Evolutionary conservation across 2,329 filamentous ascomycete genomes (phyloP), one percentile per base, ranked within the genome.

Genomic region (Passalora sequoiae): DNA sequence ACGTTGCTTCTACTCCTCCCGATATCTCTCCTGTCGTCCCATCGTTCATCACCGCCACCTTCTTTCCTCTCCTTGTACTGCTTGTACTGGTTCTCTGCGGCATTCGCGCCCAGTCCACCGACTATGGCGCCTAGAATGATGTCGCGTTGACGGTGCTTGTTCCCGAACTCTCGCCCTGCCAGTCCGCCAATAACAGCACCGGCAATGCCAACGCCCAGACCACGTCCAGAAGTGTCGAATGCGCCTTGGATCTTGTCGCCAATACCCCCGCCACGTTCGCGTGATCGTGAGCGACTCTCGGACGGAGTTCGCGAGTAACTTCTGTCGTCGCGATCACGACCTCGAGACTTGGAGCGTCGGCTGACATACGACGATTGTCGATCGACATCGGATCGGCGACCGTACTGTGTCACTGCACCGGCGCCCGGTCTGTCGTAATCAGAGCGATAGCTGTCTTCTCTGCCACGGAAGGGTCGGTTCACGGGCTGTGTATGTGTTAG

Each of bases 121-220:
- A 65, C 51, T 9, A 64, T 42, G 15, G 61, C 62, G 9, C 62
- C 62, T 13, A 63, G 50, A 22, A 62, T 45, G 12, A 61, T 59
- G 46, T 65, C 62, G 19, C 61, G 55, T 37, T 60, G 57, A 38
- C 55, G 55, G 30, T 62, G 55, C 46, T 55, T 48, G 20, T 51
- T 33, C 28, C 62, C 60, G 22, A 64, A 58, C 36, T 64, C 50
- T 20, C 60, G 44, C 6, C 57, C 62, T 10, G 61, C 59, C 7
- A 63, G 47, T 9, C 60, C 61, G 27, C 62, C 62, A 13, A 63
- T 56, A 24, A 63, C 52, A 6, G 62, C 62, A 25, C 62, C 62
- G 2, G 60, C 61, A 9, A 64, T 32, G 13, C 59, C 61, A 19
- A 56, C 59, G 17, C 59, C 61, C 12, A 62, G 39, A 25, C 62